These are phyloP conservation scores for Ogataea salicorniae DNA, from an alignment of 805 yeast species.

Conservation along the genomic window DNA sequence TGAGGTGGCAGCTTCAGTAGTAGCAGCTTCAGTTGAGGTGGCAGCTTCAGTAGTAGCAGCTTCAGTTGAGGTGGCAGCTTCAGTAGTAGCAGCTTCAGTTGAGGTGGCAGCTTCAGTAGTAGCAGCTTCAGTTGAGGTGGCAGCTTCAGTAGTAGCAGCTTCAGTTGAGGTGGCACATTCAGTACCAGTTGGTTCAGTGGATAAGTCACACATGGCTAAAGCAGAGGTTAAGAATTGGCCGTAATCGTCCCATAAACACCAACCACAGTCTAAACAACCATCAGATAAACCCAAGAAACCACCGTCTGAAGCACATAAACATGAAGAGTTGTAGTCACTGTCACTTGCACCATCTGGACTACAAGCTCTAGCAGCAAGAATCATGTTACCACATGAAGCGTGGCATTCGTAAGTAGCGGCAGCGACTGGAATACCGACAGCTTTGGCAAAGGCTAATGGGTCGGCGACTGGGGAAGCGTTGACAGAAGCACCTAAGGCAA, in stretches of 20 bases:
- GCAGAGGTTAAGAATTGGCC: slow-evolving; percentile 27
- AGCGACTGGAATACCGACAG: slow-evolving; percentile 15
- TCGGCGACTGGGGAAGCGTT: slow-evolving; percentile 21
- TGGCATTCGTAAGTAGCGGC: slow-evolving; percentile 29
- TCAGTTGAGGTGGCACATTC: slow-evolving; percentile 17
- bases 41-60: slow-evolving; percentile 5
- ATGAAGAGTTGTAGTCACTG: slow-evolving; percentile 28
- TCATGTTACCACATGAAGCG: slow-evolving; percentile 30
- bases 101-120: background rate
- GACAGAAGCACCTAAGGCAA: slow-evolving; percentile 3
- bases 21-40: slow-evolving; percentile 10
- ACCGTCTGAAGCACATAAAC: slow-evolving; percentile 29
- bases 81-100: slow-evolving; percentile 7
- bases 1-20: background rate
- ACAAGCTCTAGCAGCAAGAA: slow-evolving; percentile 28
- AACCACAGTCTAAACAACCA: slow-evolving; percentile 34
- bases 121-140: slow-evolving; percentile 10
- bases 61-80: slow-evolving; percentile 6
- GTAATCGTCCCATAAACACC: slow-evolving; percentile 35
- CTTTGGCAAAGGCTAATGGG: slow-evolving; percentile 10
- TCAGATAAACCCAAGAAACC: slow-evolving; percentile 22
- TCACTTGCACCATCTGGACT: slow-evolving; percentile 15
- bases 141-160: slow-evolving; percentile 5
- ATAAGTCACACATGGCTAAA: slow-evolving; percentile 25
- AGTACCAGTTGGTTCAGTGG: slow-evolving; percentile 35